These are phyloP conservation scores for Immersiella caudata DNA, from an alignment of 495 filamentous ascomycete genomes.

Conservation along the genomic window DNA sequence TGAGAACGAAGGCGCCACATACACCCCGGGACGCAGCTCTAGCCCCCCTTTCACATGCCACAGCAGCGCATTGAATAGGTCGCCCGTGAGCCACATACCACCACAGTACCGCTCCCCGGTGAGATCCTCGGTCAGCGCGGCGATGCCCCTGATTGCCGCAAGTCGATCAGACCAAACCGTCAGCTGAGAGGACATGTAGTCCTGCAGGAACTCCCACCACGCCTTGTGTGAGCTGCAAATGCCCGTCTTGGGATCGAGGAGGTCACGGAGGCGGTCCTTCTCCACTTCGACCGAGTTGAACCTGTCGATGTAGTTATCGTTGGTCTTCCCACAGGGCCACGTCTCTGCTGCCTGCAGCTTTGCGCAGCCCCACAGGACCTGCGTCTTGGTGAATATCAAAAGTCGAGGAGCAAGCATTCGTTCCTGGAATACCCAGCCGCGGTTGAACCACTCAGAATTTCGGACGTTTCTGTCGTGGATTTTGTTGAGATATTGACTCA, in stretches of 20 bases:
- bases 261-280: background rate
- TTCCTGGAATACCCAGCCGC: slow-evolving; percentile 7
- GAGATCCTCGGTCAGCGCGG: background rate
- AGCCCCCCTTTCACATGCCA: background rate
- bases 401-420: background rate
- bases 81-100: slow-evolving; percentile 1
- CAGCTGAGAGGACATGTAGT: slow-evolving; percentile 6
- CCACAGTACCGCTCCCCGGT: slow-evolving; percentile 5
- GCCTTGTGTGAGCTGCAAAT: background rate
- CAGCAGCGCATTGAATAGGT: background rate
- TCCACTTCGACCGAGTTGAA: slow-evolving; percentile 13
- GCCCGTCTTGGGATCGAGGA: background rate
- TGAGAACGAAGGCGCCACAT: background rate
- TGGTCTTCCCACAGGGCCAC: slow-evolving; percentile 10
- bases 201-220: slow-evolving; percentile 15
- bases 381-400: background rate
- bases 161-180: slow-evolving; percentile 8
- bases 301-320: background rate
- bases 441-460: background rate
- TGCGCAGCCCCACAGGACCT: background rate
- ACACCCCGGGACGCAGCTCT: background rate
- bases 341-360: slow-evolving; percentile 8
- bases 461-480: background rate
- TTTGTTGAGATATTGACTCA: background rate
- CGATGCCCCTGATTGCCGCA: background rate